phyloP scores from a whole-genome alignment of 2,329 filamentous ascomycete species.

The Scedosporium dehoogii region DNA sequence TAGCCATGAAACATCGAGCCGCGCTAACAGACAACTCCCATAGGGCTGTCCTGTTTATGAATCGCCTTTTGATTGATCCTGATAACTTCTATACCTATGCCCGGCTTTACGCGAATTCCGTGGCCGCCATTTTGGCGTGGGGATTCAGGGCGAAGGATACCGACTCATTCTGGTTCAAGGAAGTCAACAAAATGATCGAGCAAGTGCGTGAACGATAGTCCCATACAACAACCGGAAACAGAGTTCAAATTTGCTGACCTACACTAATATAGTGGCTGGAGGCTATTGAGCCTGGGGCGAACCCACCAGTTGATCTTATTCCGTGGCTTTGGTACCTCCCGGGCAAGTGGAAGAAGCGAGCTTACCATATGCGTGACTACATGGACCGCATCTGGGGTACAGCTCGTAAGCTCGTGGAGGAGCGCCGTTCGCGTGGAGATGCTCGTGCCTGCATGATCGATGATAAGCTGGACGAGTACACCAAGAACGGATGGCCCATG shows the following conservation, averaged over 20 bases:
- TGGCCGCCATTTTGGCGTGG: neutral
- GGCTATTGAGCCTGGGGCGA: neutral
- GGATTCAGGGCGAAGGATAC: neutral
- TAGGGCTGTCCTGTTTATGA: constrained; percentile 7
- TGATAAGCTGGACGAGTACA: neutral
- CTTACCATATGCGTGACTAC: neutral
- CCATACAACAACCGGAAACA: neutral
- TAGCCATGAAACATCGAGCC: neutral
- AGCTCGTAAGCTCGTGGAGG: neutral
- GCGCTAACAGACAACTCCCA: neutral
- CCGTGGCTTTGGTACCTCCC: neutral
- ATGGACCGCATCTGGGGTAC: neutral
- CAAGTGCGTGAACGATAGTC: neutral
- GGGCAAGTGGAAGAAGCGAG: neutral
- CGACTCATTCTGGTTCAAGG: neutral
- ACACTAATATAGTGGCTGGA: neutral
- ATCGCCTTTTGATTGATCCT: constrained; percentile 3
- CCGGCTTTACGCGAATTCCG: constrained; percentile 6
- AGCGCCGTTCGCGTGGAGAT: neutral
- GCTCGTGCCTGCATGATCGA: neutral
- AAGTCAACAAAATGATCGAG: neutral
- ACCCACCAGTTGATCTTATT: neutral
- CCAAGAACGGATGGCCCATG: neutral
- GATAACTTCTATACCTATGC: constrained; percentile 7
- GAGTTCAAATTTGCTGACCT: neutral